These are phyloP conservation scores for Gymnopilus junonius DNA, from an alignment of 768 basidiomycete genomes.

Conservation along the genomic window DNA sequence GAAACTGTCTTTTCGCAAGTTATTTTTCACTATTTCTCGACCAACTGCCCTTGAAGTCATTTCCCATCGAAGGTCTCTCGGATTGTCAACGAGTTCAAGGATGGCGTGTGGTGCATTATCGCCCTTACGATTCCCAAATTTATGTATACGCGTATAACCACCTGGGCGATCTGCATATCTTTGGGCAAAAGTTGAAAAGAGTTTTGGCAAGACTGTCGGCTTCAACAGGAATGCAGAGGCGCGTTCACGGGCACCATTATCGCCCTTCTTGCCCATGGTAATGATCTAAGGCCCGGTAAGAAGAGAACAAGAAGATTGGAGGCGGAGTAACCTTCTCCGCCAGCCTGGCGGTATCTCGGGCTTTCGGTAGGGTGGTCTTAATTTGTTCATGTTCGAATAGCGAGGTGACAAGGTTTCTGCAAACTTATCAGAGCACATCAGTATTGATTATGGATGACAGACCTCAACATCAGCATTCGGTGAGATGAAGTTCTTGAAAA, in stretches of 20 bases:
- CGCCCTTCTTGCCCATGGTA: constrained; percentile 88
- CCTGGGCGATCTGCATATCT: constrained; percentile 86
- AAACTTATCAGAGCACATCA: not conserved
- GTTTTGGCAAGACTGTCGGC: constrained; percentile 71
- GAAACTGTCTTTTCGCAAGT: constrained; percentile 48
- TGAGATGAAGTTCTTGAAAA: constrained; percentile 92
- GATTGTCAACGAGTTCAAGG: constrained; percentile 94
- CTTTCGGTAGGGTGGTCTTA: constrained; percentile 94
- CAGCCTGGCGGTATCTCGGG: constrained; percentile 86
- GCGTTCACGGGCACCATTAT: constrained; percentile 65
- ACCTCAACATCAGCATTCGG: constrained; percentile 93
- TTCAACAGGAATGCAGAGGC: constrained; percentile 84
- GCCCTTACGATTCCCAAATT: constrained; percentile 85
- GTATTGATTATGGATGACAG: constrained; percentile 19
- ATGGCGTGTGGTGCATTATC: constrained; percentile 95
- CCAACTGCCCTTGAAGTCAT: constrained; percentile 89
- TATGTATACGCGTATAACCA: constrained; percentile 94
- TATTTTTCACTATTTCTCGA: constrained; percentile 73
- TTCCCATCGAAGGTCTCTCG: constrained; percentile 85
- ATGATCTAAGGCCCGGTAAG: constrained; percentile 65
- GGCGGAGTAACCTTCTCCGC: constrained; percentile 78
- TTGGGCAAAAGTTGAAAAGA: constrained; percentile 78
- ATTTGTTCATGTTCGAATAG: constrained; percentile 95
- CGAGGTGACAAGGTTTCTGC: constrained; percentile 91
- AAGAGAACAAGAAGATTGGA: not conserved